These are phyloP conservation scores for Kuraishia molischiana DNA, from an alignment of 805 yeast species.

Conservation along the genomic window DNA sequence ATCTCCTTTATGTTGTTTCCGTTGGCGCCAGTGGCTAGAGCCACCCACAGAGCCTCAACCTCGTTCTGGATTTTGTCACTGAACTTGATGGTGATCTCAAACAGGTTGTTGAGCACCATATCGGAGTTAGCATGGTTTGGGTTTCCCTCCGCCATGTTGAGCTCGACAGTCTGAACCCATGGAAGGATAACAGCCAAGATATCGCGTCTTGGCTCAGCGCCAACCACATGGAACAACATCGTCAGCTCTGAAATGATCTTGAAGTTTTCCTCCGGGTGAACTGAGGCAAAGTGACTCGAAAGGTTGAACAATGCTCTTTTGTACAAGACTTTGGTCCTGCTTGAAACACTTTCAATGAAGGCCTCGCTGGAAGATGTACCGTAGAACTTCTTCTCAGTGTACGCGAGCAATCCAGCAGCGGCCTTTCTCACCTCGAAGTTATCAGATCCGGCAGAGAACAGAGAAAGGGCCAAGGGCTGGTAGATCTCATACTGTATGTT, in stretches of 20 bases:
- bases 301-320: constrained; percentile 78
- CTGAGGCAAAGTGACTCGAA: constrained; percentile 59
- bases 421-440: constrained; percentile 55
- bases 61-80: constrained; percentile 72
- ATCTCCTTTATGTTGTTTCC: constrained; percentile 63
- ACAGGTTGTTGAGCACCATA: constrained; percentile 73
- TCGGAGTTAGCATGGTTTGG: constrained; percentile 29
- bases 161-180: constrained; percentile 82
- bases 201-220: constrained; percentile 58
- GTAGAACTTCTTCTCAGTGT: constrained; percentile 51
- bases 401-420: constrained; percentile 63
- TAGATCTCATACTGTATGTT: constrained; percentile 43
- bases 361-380: constrained; percentile 43
- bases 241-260: constrained; percentile 65
- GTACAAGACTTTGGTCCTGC: constrained; percentile 73
- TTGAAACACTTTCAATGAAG: constrained; percentile 62
- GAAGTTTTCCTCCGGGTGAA: constrained; percentile 49
- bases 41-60: constrained; percentile 92
- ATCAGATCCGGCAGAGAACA: constrained; percentile 72
- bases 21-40: constrained; percentile 70
- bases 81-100: constrained; percentile 77
- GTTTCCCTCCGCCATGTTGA: constrained; percentile 26
- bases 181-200: constrained; percentile 75
- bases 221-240: constrained; percentile 53
- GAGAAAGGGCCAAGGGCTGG: constrained; percentile 64